A percentile compares a stretch with the other conserved stretches of the same genome.
These are phyloP conservation scores for Lactifluus subvellereus DNA, from an alignment of 768 basidiomycete genomes.

Conservation along the genomic window DNA sequence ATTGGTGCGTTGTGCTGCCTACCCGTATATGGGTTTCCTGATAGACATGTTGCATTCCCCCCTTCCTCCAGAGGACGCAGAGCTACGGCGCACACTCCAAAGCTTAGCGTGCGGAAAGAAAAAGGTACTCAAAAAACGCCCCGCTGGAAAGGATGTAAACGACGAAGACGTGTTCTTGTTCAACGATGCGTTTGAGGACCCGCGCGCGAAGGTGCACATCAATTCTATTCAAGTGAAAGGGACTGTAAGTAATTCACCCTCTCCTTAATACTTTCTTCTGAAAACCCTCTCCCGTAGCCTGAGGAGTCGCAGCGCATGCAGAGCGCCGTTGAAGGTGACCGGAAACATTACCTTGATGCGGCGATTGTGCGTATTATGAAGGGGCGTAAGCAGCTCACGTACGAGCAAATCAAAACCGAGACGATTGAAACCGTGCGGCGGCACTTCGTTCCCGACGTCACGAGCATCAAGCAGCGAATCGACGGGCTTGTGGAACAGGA, in stretches of 20 bases:
- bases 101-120: slow-evolving; percentile 90
- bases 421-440: slow-evolving; percentile 83
- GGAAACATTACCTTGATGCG: slow-evolving; percentile 81
- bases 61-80: slow-evolving; percentile 49
- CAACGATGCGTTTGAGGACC: slow-evolving; percentile 79
- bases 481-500: slow-evolving; percentile 79
- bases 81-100: slow-evolving; percentile 81
- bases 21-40: not conserved
- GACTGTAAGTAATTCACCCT: slow-evolving; percentile 49
- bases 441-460: slow-evolving; percentile 82
- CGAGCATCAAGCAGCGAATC: slow-evolving; percentile 80
- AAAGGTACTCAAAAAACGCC: slow-evolving; percentile 77
- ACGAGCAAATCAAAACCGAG: slow-evolving; percentile 73
- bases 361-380: slow-evolving; percentile 99
- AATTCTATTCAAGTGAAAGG: slow-evolving; percentile 95
- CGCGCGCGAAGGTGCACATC: slow-evolving; percentile 77
- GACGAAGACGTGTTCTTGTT: slow-evolving; percentile 73
- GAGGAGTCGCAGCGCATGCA: slow-evolving; percentile 86
- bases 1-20: slow-evolving; percentile 51
- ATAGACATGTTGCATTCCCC: slow-evolving; percentile 26
- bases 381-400: slow-evolving; percentile 73
- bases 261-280: not conserved
- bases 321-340: slow-evolving; percentile 78
- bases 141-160: slow-evolving; percentile 70
- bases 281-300: slow-evolving; percentile 39